Conservation (phyloP, 805 yeast genomes). For the Naumovozyma baii region DNA sequence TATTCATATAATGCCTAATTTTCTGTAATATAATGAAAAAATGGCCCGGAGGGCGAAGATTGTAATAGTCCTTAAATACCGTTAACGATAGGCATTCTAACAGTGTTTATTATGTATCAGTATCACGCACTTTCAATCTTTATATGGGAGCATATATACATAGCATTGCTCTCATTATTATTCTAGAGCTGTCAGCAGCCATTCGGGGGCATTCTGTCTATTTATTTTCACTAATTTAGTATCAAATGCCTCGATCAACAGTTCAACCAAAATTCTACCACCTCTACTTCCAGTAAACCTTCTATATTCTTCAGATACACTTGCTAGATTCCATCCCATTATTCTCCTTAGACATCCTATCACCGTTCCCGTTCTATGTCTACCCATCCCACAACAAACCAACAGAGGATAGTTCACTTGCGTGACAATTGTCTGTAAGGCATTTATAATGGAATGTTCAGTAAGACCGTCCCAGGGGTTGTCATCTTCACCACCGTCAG, state of each 20-base stretch:
- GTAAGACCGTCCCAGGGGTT: constrained; percentile 96
- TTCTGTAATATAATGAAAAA: not conserved
- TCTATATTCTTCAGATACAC: constrained; percentile 87
- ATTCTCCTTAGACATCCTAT: constrained; percentile 85
- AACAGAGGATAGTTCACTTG: constrained; percentile 71
- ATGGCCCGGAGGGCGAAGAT: no score
- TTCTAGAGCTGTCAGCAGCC: constrained; percentile 23
- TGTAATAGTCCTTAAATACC: no score
- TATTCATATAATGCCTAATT: not conserved
- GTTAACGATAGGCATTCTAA: not conserved
- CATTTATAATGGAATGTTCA: constrained; percentile 69
- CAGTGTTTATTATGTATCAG: not conserved
- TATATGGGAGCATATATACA: no score
- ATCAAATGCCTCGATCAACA: constrained; percentile 58
- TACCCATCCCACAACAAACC: constrained; percentile 97
- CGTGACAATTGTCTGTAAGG: constrained; percentile 66
- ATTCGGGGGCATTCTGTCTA: constrained; percentile 24
- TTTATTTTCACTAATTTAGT: constrained; percentile 25
- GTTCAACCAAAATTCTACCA: constrained; percentile 84
- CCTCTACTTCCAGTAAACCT: constrained; percentile 89
- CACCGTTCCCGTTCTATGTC: constrained; percentile 95
- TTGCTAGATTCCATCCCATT: constrained; percentile 96
- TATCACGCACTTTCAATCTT: no score
- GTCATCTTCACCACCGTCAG: constrained; percentile 58
- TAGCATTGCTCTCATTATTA: no score